Conservation (phyloP, 352 stramenopile genomes). For the Phytophthora litchii region DNA sequence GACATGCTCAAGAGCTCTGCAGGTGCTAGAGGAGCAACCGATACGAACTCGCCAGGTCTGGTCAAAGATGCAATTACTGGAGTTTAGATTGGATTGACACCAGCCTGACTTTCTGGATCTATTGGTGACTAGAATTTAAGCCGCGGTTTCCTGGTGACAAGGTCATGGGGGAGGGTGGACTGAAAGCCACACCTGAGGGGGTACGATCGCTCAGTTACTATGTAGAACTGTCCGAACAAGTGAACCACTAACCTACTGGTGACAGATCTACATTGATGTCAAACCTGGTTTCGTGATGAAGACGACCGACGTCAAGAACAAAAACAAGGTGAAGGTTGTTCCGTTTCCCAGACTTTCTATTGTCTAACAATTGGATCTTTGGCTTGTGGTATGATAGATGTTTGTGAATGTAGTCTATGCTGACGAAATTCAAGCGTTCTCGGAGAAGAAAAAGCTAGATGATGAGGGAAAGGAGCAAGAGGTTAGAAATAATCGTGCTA, state of each 20-base stretch:
- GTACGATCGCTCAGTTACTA: slow-evolving; percentile 30
- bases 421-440: slow-evolving; percentile 77
- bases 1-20: slow-evolving; percentile 55
- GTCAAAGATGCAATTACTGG: neutral
- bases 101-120: slow-evolving; percentile 1
- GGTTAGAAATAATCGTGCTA: slow-evolving; percentile 24
- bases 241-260: no score
- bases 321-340: slow-evolving; percentile 68
- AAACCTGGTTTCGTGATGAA: slow-evolving; percentile 83
- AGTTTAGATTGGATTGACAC: neutral
- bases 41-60: slow-evolving; percentile 26
- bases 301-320: slow-evolving; percentile 58
- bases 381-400: slow-evolving; percentile 36
- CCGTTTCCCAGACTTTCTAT: neutral
- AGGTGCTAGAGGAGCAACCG: slow-evolving; percentile 9
- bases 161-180: slow-evolving; percentile 64
- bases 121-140: slow-evolving; percentile 47
- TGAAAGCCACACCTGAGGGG: slow-evolving; percentile 63
- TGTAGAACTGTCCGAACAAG: no score
- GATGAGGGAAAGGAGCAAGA: slow-evolving; percentile 79
- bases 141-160: slow-evolving; percentile 74
- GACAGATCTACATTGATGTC: slow-evolving; percentile 79
- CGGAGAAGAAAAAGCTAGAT: slow-evolving; percentile 78
- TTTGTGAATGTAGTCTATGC: slow-evolving; percentile 84
- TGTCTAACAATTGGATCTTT: neutral